Base-by-base conservation (phyloP, 805 yeast genomes). In the Cyberlindnera japonica region DNA sequence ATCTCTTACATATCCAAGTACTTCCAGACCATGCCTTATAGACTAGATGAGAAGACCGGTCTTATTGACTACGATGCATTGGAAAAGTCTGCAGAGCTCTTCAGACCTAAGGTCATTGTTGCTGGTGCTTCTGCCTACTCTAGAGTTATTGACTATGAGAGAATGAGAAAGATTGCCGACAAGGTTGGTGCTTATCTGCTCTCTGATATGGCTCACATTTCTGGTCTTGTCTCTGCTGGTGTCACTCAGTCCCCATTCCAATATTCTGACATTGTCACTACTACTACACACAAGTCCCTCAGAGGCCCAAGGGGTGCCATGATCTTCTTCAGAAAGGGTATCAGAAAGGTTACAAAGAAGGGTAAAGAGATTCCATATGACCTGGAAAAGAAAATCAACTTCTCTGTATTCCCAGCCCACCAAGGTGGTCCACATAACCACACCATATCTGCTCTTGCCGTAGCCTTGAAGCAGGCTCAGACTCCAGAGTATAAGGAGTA, bases 371-470 rank as follows among this genome's bases (percentile, higher is more conserved):
- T 88, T 44, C 69, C 73, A 44, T 93, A 90, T 68, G 97, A 93
- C 57, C 79, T 93, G 65, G 98, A 93, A 69, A 83, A 79, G 67
- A 87, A 87, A 64, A 90, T 93, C 70, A 93, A 93, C 77, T 93
- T 93, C 68, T 89, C 97, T 9, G 99, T 93, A 40, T 93, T 93
- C 91, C 99, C 99, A 59, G 99, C 96, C 54, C 99, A 93, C 70
- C 99, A 93, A 75, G 99, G 99, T 75, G 99, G 99, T 64, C 99
- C 99, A 58, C 98, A 93, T 72, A 93, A 93, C 76, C 99, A 93
- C 72, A 93, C 99, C 53, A 93, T 93, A 63, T 83, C 97, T 54
- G 99, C 98, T 25, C 72, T 93, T 58, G 97, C 98, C 14, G 93
- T 90, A 50, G 98, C 99, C 38, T 79, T 93, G 64, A 89, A 89